Percentiles rank a stretch among this genome's conserved stretches.
Conservation (phyloP, 768 basidiomycete genomes). For the Boletus subparvulus region DNA sequence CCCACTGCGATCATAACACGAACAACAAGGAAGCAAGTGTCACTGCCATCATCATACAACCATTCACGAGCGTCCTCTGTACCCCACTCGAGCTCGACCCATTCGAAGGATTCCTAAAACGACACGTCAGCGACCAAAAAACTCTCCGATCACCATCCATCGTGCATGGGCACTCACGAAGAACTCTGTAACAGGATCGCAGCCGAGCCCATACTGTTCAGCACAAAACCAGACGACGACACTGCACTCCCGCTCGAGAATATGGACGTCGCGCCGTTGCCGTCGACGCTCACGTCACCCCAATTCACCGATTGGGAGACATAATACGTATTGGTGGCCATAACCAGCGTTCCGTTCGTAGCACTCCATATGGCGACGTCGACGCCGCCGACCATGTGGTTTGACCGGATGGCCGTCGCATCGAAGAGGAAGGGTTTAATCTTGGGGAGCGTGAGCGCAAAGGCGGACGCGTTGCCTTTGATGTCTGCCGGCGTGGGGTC, state of each 20-base stretch:
- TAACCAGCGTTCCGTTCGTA: slow-evolving; percentile 43
- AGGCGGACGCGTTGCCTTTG: slow-evolving; percentile 48
- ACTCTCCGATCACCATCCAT: not conserved
- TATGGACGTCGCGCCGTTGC: not conserved
- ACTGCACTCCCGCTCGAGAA: slow-evolving; percentile 16
- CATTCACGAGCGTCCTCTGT: not conserved
- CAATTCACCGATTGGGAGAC: slow-evolving; percentile 35
- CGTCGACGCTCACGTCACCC: slow-evolving; percentile 24
- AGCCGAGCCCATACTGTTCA: slow-evolving; percentile 20
- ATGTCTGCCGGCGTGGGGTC: slow-evolving; percentile 56
- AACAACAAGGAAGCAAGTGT: not conserved
- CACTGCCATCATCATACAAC: not conserved
- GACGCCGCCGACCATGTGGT: slow-evolving; percentile 40
- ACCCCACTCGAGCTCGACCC: not conserved
- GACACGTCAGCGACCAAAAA: not conserved
- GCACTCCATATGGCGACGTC: slow-evolving; percentile 56
- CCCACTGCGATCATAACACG: not conserved
- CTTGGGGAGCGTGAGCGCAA: slow-evolving; percentile 45
- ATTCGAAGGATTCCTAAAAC: not conserved
- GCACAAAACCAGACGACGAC: slow-evolving; percentile 16
- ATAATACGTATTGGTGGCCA: slow-evolving; percentile 53
- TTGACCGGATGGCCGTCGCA: slow-evolving; percentile 40
- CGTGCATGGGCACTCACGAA: slow-evolving; percentile 11
- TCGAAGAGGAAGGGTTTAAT: slow-evolving; percentile 51
- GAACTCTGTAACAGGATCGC: slow-evolving; percentile 14